Conservation (phyloP, 2,329 filamentous ascomycete species). For the Colletotrichum cuscutae region DNA sequence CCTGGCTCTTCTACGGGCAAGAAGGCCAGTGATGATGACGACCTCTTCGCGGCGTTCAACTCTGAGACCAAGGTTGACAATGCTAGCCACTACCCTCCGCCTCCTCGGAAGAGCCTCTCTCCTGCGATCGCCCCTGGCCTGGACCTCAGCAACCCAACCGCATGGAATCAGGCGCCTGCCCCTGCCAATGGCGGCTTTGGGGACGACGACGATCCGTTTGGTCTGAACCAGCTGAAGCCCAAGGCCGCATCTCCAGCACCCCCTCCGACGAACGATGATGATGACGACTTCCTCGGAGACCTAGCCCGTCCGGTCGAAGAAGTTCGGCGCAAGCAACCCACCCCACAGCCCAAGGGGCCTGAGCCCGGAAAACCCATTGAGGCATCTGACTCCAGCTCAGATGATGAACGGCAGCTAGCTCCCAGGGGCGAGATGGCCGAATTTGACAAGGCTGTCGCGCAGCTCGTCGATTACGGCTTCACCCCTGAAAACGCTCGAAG, state of each 20-base stretch:
- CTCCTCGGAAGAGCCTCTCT: constrained; percentile 56
- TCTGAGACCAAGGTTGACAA: constrained; percentile 75
- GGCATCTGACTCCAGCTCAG: constrained; percentile 56
- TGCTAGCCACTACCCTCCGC: constrained; percentile 71
- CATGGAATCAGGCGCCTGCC: constrained; percentile 58
- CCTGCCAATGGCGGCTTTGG: constrained; percentile 49
- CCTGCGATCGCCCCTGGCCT: constrained; percentile 55
- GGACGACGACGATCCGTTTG: constrained; percentile 92
- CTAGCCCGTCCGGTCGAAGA: constrained; percentile 73
- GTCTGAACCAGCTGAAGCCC: constrained; percentile 72
- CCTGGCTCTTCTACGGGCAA: constrained; percentile 41
- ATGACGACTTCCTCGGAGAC: constrained; percentile 74
- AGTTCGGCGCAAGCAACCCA: constrained; percentile 60
- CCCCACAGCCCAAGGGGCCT: constrained; percentile 50
- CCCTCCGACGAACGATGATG: constrained; percentile 45
- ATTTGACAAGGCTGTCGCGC: constrained; percentile 83
- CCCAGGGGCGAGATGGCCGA: constrained; percentile 44
- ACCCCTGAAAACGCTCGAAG: constrained; percentile 83
- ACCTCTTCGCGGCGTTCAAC: constrained; percentile 75
- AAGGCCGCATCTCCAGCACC: constrained; percentile 44
- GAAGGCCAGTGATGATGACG: constrained; percentile 62
- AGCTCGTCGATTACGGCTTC: constrained; percentile 96
- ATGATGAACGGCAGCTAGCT: constrained; percentile 52
- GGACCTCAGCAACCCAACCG: constrained; percentile 63
- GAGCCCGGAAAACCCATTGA: constrained; percentile 69